Evolutionary conservation across 2,329 filamentous ascomycete species (phyloP).

Genomic region (Venturia carpophila): DNA sequence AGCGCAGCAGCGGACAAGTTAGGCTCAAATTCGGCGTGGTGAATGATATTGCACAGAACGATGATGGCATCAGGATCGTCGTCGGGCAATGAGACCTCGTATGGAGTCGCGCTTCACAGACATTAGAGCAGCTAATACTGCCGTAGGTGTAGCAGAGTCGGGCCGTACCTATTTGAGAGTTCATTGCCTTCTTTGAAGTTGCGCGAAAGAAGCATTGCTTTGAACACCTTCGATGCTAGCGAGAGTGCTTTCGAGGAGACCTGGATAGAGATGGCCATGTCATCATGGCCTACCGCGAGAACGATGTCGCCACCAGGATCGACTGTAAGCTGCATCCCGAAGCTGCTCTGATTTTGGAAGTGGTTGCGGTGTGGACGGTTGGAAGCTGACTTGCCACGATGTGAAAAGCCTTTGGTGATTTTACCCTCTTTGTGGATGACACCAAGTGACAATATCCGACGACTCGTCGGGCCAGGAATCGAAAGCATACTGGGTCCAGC

Average conservation of each 20-base stretch:
- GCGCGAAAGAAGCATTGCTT: no score
- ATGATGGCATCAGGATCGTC: no score
- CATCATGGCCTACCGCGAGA: neutral
- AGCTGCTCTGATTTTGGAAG: neutral
- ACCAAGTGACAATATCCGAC: neutral
- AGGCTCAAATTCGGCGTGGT: no score
- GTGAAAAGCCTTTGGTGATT: neutral
- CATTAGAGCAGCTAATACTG: no score
- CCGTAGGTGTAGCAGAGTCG: no score
- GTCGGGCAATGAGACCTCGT: no score
- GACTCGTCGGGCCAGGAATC: neutral
- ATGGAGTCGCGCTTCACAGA: no score
- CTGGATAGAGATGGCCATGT: neutral
- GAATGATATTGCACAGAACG: no score
- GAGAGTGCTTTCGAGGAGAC: slow-evolving; percentile 7
- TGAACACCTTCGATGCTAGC: neutral
- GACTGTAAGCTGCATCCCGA: neutral
- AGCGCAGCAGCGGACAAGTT: no score
- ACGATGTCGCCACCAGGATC: neutral
- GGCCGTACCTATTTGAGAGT: no score
- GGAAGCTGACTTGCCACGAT: neutral
- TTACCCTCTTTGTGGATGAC: neutral
- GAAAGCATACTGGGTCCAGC: neutral
- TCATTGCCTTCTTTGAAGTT: no score
- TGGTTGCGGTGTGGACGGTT: neutral